Conservation (phyloP, 1,284 basidiomycete genomes). For the Trichosporon coremiiforme region DNA sequence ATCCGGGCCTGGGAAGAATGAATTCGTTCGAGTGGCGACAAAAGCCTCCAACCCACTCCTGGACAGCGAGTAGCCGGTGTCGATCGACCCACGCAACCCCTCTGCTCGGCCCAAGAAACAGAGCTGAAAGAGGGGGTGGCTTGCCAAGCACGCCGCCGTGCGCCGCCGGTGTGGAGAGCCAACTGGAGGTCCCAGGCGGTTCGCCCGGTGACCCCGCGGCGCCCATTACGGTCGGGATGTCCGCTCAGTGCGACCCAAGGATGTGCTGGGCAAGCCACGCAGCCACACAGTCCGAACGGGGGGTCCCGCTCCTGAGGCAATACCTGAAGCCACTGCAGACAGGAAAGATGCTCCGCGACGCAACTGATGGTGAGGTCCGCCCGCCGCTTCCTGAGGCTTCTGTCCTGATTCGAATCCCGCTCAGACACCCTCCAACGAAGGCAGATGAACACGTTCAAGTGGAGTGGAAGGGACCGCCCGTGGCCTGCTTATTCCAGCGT, state of each 20-base stretch:
- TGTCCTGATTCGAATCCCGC: background rate
- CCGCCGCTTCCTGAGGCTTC: background rate
- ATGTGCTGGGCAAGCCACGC: slow-evolving; percentile 3
- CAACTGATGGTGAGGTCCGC: background rate
- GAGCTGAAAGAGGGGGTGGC: slow-evolving; percentile 2
- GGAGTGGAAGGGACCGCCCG: too few species aligned
- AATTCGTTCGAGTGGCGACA: background rate
- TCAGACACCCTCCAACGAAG: background rate
- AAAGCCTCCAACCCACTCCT: background rate
- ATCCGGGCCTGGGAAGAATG: background rate
- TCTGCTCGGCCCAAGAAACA: background rate
- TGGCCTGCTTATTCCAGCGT: too few species aligned
- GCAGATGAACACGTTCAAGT: background rate
- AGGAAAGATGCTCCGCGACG: slow-evolving; percentile 1
- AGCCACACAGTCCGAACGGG: background rate
- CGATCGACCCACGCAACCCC: background rate
- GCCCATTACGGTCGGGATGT: background rate
- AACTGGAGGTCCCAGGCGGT: background rate
- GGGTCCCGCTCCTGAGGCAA: background rate
- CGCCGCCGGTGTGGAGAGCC: background rate
- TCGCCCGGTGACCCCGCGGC: background rate
- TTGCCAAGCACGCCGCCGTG: background rate
- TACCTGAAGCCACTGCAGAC: background rate
- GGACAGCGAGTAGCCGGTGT: background rate
- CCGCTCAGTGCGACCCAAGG: background rate